Conservation (phyloP, 75 land plant species). For the Adiantum capillusveneris region DNA sequence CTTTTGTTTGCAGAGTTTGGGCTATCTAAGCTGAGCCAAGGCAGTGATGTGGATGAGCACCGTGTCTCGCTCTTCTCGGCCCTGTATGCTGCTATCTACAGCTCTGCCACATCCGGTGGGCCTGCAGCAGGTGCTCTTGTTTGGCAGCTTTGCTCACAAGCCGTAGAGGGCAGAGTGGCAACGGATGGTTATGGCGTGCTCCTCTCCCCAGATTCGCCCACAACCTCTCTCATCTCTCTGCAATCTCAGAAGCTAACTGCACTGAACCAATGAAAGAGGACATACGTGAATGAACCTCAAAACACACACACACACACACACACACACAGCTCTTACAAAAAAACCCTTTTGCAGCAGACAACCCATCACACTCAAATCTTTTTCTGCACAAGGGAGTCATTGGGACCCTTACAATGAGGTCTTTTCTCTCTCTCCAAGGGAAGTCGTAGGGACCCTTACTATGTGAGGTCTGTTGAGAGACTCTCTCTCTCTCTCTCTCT, state of each 20-base stretch:
- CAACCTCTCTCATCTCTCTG: conserved; percentile 46
- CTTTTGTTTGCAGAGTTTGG: conserved; percentile 78
- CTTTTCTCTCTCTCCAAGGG: no score
- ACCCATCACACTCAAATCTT: neutral
- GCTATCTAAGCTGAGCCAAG: conserved; percentile 39
- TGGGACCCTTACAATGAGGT: no score
- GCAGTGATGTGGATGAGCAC: conserved; percentile 37
- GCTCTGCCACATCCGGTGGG: conserved; percentile 61
- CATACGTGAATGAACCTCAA: neutral
- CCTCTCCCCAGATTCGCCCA: conserved; percentile 24
- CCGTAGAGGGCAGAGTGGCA: conserved; percentile 19
- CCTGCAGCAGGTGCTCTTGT: conserved; percentile 68
- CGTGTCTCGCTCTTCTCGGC: conserved; percentile 40
- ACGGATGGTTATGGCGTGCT: conserved; percentile 56
- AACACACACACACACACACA: neutral
- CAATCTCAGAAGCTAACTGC: conserved; percentile 43
- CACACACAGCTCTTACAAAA: neutral
- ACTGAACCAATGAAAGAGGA: conserved; percentile 18
- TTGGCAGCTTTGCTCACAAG: conserved; percentile 73
- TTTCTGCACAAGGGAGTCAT: neutral
- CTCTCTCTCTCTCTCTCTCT: no score
- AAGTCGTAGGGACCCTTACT: no score
- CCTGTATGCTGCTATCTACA: conserved; percentile 48
- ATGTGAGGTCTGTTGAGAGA: no score
- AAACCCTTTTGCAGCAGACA: neutral